Base-by-base conservation (phyloP, 176 grass and related monocot genomes). In the Calamus simplicifolius region DNA sequence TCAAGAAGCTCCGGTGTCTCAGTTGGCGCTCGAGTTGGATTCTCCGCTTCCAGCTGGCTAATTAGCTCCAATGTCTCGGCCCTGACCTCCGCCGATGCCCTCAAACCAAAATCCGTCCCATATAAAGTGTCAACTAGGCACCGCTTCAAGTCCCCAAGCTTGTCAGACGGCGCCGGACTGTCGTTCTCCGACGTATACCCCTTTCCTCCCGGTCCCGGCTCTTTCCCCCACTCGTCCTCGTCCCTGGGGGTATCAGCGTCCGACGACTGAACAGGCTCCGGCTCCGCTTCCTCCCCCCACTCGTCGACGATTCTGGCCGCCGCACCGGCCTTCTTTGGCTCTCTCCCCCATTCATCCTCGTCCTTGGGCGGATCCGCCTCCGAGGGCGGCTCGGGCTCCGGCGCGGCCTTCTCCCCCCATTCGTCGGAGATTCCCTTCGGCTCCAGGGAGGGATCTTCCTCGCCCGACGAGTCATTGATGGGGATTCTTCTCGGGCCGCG, bases 11-110 rank as follows among this genome's bases (percentile, higher is more conserved):
- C 73, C 1, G 87, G 69, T 19, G 73, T 60, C 69, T 91, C 72
- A 5, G 80, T 69, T 3, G 92, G 84, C 0, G 81, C 79, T 5
- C 67, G 52, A 38, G 81, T 88, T 4, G 87, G 93, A 61, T 97
- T 97, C 7, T 25, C 14, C 2, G 79, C 75, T 81, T 97, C 93
- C 58, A 92, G 79, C 65, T 97, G 87, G 78, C 69, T 88, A 27
- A 97, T 75, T 51, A 97, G 78, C 81, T 97, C 93, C 64, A 82
- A 61, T 49, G 88, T 73, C 84, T 92, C 93, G n/a, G 78, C 93
- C 56, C 93, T 91, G 48, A 75, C 67, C 70, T 92, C 87, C 28
- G 79, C 6, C 28, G 93, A 91, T 51, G 84, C 81, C 23, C 81
- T 69, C 63, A 91, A 80, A 16, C 92, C 92, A 18, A 97, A 74